These are phyloP conservation scores for Acacia melanoxylon DNA, from an alignment of 306 rosid species.

Conservation along the genomic window DNA sequence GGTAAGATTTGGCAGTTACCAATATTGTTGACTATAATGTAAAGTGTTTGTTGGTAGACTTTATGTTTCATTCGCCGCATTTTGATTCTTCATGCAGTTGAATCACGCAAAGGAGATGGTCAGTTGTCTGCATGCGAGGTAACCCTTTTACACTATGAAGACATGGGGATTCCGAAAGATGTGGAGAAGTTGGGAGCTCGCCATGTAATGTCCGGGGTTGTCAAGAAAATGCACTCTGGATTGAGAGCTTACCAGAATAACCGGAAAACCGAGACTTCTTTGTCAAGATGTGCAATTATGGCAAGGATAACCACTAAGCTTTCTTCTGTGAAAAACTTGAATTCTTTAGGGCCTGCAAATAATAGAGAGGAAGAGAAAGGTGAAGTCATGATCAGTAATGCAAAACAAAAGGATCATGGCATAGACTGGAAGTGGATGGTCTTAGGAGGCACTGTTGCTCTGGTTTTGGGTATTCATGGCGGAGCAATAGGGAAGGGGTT, in stretches of 20 bases:
- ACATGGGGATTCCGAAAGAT: slow-evolving; percentile 99
- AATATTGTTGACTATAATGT: neutral
- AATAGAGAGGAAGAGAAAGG: slow-evolving; percentile 41
- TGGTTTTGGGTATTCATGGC: slow-evolving; percentile 82
- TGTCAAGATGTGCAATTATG: slow-evolving; percentile 74
- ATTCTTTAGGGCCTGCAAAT: slow-evolving; percentile 41
- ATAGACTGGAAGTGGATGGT: slow-evolving; percentile 94
- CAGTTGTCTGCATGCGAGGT: slow-evolving; percentile 90
- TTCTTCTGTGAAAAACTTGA: slow-evolving; percentile 41
- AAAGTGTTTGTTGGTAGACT: neutral
- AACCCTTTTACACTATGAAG: slow-evolving; percentile 83
- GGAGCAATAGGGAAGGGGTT: slow-evolving; percentile 80
- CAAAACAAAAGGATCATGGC: slow-evolving; percentile 46
- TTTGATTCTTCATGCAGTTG: slow-evolving; percentile 61
- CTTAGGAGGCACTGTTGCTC: slow-evolving; percentile 86
- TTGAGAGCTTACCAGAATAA: slow-evolving; percentile 90
- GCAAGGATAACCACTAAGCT: slow-evolving; percentile 78
- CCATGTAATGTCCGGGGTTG: slow-evolving; percentile 96
- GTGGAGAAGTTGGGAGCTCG: slow-evolving; percentile 95
- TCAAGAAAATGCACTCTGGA: slow-evolving; percentile 90
- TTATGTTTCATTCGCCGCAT: slow-evolving; percentile 24
- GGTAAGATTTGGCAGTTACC: slow-evolving; percentile 50
- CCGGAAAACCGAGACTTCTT: slow-evolving; percentile 60
- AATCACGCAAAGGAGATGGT: slow-evolving; percentile 90
- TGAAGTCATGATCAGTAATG: slow-evolving; percentile 25